Base-by-base conservation (phyloP, 2,329 filamentous ascomycete species). In the Ophiocordyceps australis region DNA sequence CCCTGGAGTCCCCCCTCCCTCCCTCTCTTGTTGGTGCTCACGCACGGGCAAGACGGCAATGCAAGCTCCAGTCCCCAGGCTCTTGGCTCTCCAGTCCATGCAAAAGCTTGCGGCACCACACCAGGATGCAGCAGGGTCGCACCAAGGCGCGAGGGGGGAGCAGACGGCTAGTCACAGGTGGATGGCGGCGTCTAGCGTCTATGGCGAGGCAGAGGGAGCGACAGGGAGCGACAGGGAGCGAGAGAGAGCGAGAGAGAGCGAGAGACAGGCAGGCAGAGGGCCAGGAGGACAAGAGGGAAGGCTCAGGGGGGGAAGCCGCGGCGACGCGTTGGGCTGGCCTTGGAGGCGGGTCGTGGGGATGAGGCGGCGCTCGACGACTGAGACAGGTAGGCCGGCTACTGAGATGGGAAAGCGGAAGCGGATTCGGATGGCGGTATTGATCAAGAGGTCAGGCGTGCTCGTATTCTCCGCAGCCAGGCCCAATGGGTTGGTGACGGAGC, bases 101-200 rank as follows among this genome's bases (percentile, higher is more conserved):
- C 36, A 35, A 36, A 36, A 31, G 36, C 32, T 38, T 46, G 46
- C 38, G 42, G 35, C 38, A 45, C 45, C 42, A 47, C 45, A 47
- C 46, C 35, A 29, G 12, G 46, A 48, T 27, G 35, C 37, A 49
- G 45, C 20, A 41, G 35, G 20, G 21, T 23, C 25, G 26, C 26
- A 15, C 23, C 16, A 21, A 18, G 21, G 12, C 18, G 25, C 31
- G 41, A 35, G 34, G 35, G 37, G 31, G 38, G 35, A 38, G 27
- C 25, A 23, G 30, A 33, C 30, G 20, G 32, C 41, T 34, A 40
- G 38, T 41, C 34, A 38, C 39, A 32, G 34, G 17, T 19, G 10
- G 17, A 19, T 10, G 17, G 7, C 7, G 7, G 17, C 17, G 17
- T 7, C 17, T 10, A 7, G 17, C 7, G 10, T 10, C 7, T 19